Evolutionary conservation across 257 asterid genomes (phyloP), one percentile per base, ranked within the genome.

Genomic region (Forsythia suspensa): DNA sequence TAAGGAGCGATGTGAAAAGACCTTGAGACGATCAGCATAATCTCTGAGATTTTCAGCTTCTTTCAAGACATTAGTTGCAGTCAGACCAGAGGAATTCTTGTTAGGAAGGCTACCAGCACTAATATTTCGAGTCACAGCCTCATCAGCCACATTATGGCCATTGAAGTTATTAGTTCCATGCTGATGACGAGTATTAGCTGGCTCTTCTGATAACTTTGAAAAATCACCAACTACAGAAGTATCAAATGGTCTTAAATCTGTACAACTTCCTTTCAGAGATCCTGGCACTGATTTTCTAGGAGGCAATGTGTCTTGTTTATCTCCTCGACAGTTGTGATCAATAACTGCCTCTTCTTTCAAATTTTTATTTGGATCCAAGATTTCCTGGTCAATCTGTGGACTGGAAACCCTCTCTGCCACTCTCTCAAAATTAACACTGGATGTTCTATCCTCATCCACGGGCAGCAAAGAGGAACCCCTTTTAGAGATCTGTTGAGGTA

Each of bases 21-120:
- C 99, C 97, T 96, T 94, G 42, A 92, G 84, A 82, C 83, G 88
- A 84, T 92, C 92, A 59, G 98, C 97, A 85, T 80, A 89, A 71
- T 48, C 79, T 89, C 86, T 90, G 63, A 89, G 97, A 51, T 63
- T 83, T 89, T 96, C 97, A 81, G 98, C 99, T 90, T 94, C 94
- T 82, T 84, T 86, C 81, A 93, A 74, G 70, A 78, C 85, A 81
- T 61, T 59, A 65, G 90, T 83, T 76, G 86, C 86, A 79, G 81
- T 68, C 76, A 77, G 85, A 79, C 79, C 63, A 69, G 89, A 77
- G 75, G 73, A 66, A 77, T 89, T 91, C 82, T 83, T 79, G 79
- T 84, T 84, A 61, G 76, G 80, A 59, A 70, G 79, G 80, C 81
- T 84, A 75, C 86, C 82, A 37, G 83, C 81, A 82, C 55, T 43